phyloP scores from a whole-genome alignment of 2,329 filamentous ascomycete genomes.

The Reticulascus tulasneorum region DNA sequence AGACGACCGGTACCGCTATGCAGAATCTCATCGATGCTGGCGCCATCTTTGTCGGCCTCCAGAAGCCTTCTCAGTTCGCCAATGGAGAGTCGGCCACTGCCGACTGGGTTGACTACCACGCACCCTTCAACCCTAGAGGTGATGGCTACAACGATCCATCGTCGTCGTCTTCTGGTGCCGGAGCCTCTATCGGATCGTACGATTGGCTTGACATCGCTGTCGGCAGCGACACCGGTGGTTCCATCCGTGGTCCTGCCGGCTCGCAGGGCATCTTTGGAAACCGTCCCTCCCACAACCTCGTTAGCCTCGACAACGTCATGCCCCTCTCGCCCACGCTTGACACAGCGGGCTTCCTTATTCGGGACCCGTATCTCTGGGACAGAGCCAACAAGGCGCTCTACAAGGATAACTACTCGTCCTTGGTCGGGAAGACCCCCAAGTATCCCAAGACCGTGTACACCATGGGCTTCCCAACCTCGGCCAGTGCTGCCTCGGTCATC shows the following conservation, averaged over 20 bases:
- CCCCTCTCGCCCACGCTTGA: constrained; percentile 38
- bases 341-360: constrained; percentile 38
- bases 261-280: constrained; percentile 41
- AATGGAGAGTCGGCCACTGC: constrained; percentile 37
- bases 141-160: constrained; percentile 44
- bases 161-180: constrained; percentile 29
- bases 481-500: constrained; percentile 14
- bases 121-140: constrained; percentile 39
- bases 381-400: constrained; percentile 26
- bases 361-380: constrained; percentile 31
- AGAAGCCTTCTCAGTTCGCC: constrained; percentile 43
- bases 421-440: constrained; percentile 2
- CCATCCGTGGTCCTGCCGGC: constrained; percentile 40
- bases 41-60: constrained; percentile 44
- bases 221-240: constrained; percentile 41
- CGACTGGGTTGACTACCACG: constrained; percentile 36
- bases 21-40: constrained; percentile 56
- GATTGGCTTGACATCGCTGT: constrained; percentile 41
- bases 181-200: constrained; percentile 34
- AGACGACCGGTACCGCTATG: constrained; percentile 44
- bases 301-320: constrained; percentile 36
- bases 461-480: constrained; percentile 20
- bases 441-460: constrained; percentile 24
- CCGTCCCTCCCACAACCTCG: constrained; percentile 36
- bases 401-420: constrained; percentile 26